These are phyloP conservation scores for Picea sitchensis DNA, from an alignment of 75 land plant genomes.

Conservation along the genomic window DNA sequence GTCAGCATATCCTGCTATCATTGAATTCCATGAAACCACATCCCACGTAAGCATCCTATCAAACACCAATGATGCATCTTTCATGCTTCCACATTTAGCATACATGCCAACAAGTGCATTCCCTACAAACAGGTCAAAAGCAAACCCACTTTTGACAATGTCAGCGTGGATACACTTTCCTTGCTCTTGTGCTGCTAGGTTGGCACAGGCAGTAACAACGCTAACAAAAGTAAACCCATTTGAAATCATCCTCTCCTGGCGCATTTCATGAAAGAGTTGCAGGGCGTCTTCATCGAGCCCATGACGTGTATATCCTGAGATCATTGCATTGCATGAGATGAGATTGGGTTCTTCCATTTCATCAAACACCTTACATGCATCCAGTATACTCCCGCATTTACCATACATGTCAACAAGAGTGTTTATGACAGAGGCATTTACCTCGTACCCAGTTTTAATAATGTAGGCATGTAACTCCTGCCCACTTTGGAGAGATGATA, in stretches of 20 bases:
- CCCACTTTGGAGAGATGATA: conserved; percentile 12
- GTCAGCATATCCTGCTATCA: neutral
- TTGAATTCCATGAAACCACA: conserved; percentile 1
- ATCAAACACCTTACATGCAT: conserved; percentile 20
- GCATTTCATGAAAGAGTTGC: conserved; percentile 18
- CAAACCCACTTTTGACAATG: conserved; percentile 9
- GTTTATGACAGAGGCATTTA: conserved; percentile 4
- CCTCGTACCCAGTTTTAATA: neutral
- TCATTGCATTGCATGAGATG: conserved; percentile 30
- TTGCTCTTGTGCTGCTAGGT: conserved; percentile 11
- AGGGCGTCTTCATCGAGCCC: conserved; percentile 18
- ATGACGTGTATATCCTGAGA: conserved; percentile 18
- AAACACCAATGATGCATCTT: neutral
- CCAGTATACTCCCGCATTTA: conserved; percentile 16
- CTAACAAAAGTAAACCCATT: conserved; percentile 17
- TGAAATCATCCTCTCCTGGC: conserved; percentile 13
- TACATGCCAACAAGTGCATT: neutral
- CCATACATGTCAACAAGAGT: conserved; percentile 28
- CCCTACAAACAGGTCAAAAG: neutral
- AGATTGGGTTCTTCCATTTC: conserved; percentile 7
- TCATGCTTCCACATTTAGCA: neutral
- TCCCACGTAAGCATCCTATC: neutral
- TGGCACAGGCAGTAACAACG: conserved; percentile 22
- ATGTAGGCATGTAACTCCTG: conserved; percentile 12
- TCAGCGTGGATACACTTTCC: conserved; percentile 11